These are phyloP conservation scores for Arabidopsis arenosa DNA, from an alignment of 345 rosid species.

Conservation along the genomic window DNA sequence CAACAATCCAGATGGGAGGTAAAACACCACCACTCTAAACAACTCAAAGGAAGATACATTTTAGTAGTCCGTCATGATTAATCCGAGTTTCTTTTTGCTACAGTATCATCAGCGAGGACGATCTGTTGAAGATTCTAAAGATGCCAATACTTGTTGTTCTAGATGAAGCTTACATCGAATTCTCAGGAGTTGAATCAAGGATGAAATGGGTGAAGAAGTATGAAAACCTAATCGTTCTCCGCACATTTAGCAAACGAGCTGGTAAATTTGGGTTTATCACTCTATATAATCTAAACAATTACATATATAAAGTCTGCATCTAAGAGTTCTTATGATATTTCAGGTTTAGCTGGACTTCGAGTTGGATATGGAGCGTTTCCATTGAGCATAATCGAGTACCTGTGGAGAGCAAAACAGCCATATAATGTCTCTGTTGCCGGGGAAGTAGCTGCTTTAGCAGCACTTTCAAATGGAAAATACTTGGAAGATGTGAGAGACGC, in stretches of 20 bases:
- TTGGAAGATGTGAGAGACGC: conserved; percentile 79
- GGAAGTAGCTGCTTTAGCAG: conserved; percentile 92
- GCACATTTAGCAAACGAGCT: conserved; percentile 98
- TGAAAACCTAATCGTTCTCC: conserved; percentile 89
- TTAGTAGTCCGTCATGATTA: not conserved
- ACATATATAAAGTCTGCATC: not conserved
- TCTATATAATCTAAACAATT: not conserved
- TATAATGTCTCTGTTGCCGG: conserved; percentile 96
- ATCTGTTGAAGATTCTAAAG: conserved; percentile 73
- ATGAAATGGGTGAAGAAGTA: conserved; percentile 96
- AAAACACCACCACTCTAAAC: not conserved
- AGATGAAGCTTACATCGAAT: conserved; percentile 95
- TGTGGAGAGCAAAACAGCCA: conserved; percentile 96
- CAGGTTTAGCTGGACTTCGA: conserved; percentile 91
- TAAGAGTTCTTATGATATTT: conserved; percentile 12
- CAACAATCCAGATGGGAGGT: conserved; percentile 99
- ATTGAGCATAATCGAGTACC: conserved; percentile 76
- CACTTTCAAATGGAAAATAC: conserved; percentile 72
- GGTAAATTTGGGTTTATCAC: conserved; percentile 50
- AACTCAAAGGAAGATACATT: not conserved
- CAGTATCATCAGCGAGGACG: conserved; percentile 81
- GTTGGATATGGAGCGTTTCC: conserved; percentile 99
- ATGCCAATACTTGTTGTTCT: conserved; percentile 88
- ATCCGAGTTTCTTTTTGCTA: conserved; percentile 11
- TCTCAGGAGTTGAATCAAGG: conserved; percentile 79